A percentile compares a stretch with the other conserved stretches of the same genome.
These are phyloP conservation scores for Plasmopara viticola DNA, from an alignment of 352 stramenopile species.

Conservation along the genomic window DNA sequence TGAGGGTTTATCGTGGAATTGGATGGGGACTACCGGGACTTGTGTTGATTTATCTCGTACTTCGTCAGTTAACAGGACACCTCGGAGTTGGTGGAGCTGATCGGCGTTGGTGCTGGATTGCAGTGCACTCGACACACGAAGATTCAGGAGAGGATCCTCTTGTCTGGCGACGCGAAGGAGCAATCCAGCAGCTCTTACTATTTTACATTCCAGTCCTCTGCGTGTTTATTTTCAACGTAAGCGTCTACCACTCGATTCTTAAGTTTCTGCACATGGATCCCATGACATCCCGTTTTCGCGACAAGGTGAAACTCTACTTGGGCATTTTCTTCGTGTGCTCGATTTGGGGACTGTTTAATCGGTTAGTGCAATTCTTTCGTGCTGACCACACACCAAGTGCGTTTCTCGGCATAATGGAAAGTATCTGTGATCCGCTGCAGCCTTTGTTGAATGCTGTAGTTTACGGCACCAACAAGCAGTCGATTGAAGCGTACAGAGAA, in stretches of 20 bases:
- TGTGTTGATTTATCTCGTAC: slow-evolving; percentile 43
- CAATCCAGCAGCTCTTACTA: slow-evolving; percentile 52
- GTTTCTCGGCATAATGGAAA: slow-evolving; percentile 58
- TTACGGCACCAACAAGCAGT: slow-evolving; percentile 70
- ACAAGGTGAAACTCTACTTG: slow-evolving; percentile 59
- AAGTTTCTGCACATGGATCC: slow-evolving; percentile 54
- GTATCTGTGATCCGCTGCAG: slow-evolving; percentile 65
- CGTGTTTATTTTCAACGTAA: slow-evolving; percentile 66
- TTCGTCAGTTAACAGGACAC: slow-evolving; percentile 65
- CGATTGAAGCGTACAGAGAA: slow-evolving; percentile 64
- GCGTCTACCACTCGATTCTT: slow-evolving; percentile 52
- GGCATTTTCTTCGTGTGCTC: slow-evolving; percentile 69
- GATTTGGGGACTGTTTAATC: slow-evolving; percentile 62
- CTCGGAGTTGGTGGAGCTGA: slow-evolving; percentile 61
- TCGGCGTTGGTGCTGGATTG: slow-evolving; percentile 74
- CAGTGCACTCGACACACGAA: slow-evolving; percentile 30
- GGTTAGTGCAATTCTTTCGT: slow-evolving; percentile 54
- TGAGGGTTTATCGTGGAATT: slow-evolving; percentile 54
- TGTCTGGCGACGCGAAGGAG: slow-evolving; percentile 40
- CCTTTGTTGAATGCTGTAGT: slow-evolving; percentile 59
- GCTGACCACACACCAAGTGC: slow-evolving; percentile 39
- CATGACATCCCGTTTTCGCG: slow-evolving; percentile 51
- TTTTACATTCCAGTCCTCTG: slow-evolving; percentile 59
- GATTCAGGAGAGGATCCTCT: slow-evolving; percentile 22
- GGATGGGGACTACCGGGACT: slow-evolving; percentile 64